Base-by-base conservation (phyloP, 2,329 filamentous ascomycete species). In the Tolypocladium sp. region DNA sequence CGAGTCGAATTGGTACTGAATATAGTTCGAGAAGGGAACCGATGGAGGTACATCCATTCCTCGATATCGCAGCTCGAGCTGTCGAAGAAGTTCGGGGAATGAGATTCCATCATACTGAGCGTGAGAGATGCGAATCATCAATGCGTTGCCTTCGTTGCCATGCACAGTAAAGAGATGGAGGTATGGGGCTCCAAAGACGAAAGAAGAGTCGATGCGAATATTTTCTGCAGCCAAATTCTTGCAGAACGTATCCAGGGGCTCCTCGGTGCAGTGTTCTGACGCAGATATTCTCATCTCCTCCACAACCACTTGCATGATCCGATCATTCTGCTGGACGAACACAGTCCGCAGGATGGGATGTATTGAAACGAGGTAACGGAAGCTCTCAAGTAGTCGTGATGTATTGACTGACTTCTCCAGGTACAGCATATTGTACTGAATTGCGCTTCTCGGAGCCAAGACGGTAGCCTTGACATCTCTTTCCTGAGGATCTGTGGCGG, bases 81-180 rank as follows among this genome's bases (percentile, higher is more conserved):
- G 72, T 1, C 70, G 67, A 40, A 78, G 71, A 1, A 80, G 68
- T 5, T 71, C 69, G 0, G 77, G 77, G 3, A 80, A 67, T 27
- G 74, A 79, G 22, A 80, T 74, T 33, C 78, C 78, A 30, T 80
- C 78, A 56, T 80, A 80, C 62, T 80, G 78, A 0, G 78, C 78
- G 61, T 80, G 78, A 0, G 79, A 82, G 17, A 82, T 15, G 41
- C 60, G 59, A 55, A 63, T 59, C 35, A 63, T 52, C 6, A 64
- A 46, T 22, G 57, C 57, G 6, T 55, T 33, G 10, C n/a, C 35
- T 17, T 38, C 15, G 12, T 13, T 30, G 52, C 52, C 30, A 7
- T 33, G 30, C 1, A 33, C 30, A 33, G 30, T 33, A 7, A 33
- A 33, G 7, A 33, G 4, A 17, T 25, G 15, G 25, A 55, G 52